Conservation (phyloP, 2,329 filamentous ascomycete genomes). For the Colletotrichum viniferum region DNA sequence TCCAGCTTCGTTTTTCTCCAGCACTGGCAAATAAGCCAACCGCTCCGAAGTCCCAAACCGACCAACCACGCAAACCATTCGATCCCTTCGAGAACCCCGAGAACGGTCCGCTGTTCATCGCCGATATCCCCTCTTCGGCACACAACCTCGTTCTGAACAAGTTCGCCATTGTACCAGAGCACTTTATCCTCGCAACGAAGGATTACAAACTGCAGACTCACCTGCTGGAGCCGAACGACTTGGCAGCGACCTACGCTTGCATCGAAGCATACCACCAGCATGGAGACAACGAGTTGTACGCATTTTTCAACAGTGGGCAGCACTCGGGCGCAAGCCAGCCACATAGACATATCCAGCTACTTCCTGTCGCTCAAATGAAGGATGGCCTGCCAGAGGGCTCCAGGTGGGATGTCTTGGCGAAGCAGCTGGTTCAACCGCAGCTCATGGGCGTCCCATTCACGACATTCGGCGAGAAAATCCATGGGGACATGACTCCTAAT, state of each 20-base stretch:
- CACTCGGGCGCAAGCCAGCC: slow-evolving; percentile 75
- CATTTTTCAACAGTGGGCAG: slow-evolving; percentile 73
- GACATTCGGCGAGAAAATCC: slow-evolving; percentile 45
- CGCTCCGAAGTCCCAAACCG: slow-evolving; percentile 39
- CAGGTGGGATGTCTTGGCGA: slow-evolving; percentile 56
- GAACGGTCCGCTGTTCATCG: slow-evolving; percentile 56
- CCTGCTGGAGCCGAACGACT: slow-evolving; percentile 63
- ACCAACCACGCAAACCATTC: slow-evolving; percentile 43
- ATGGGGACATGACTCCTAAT: slow-evolving; percentile 33
- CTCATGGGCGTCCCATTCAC: slow-evolving; percentile 42
- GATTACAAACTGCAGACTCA: slow-evolving; percentile 68
- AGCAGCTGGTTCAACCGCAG: slow-evolving; percentile 32
- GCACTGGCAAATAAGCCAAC: slow-evolving; percentile 71
- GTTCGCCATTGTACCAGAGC: slow-evolving; percentile 72
- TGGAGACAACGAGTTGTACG: slow-evolving; percentile 54
- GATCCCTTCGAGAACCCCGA: slow-evolving; percentile 71
- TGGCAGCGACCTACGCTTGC: slow-evolving; percentile 66
- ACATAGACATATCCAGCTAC: slow-evolving; percentile 74
- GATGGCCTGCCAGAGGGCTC: slow-evolving; percentile 45
- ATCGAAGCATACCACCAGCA: slow-evolving; percentile 55
- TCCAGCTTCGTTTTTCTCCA: slow-evolving; percentile 75
- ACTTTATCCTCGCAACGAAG: slow-evolving; percentile 75
- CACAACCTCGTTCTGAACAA: slow-evolving; percentile 77
- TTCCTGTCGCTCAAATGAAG: slow-evolving; percentile 68
- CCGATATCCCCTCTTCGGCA: slow-evolving; percentile 48